Percentiles rank a stretch among this genome's conserved stretches.
These are phyloP conservation scores for Chiua sp. DNA, from an alignment of 1,284 basidiomycete species.

Conservation along the genomic window DNA sequence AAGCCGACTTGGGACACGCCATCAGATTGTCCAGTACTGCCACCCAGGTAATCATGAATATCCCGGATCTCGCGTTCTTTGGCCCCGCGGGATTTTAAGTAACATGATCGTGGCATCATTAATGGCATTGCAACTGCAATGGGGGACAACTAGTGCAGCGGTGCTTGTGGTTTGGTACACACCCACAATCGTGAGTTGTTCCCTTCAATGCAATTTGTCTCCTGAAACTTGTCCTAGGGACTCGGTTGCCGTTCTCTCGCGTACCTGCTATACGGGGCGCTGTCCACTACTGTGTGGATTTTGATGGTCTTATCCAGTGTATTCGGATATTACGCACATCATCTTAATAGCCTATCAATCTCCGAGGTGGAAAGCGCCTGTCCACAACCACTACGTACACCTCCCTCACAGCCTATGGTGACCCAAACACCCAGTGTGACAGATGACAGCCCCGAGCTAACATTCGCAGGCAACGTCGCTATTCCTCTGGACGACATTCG, in stretches of 20 bases:
- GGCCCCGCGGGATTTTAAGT: slow-evolving; percentile 34
- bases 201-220: background rate
- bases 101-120: slow-evolving; percentile 42
- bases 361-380: background rate
- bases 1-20: slow-evolving; percentile 31
- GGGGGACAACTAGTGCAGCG: slow-evolving; percentile 44
- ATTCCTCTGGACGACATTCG: background rate
- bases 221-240: slow-evolving; percentile 4
- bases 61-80: slow-evolving; percentile 14
- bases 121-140: slow-evolving; percentile 42
- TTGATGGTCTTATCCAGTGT: slow-evolving; percentile 39
- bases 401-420: background rate
- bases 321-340: slow-evolving; percentile 32
- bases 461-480: background rate
- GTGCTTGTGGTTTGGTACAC: slow-evolving; percentile 40
- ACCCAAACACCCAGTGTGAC: no score
- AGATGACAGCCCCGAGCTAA: background rate
- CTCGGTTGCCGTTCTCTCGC: slow-evolving; percentile 43
- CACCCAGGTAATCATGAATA: slow-evolving; percentile 8
- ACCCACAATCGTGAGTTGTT: slow-evolving; percentile 30
- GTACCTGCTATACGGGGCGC: slow-evolving; percentile 40
- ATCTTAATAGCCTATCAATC: background rate
- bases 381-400: background rate
- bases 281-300: slow-evolving; percentile 41
- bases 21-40: slow-evolving; percentile 37